Evolutionary conservation across 345 rosid genomes (phyloP), one percentile per base, ranked within the genome.

Genomic region (Arabidopsis arenosa): DNA sequence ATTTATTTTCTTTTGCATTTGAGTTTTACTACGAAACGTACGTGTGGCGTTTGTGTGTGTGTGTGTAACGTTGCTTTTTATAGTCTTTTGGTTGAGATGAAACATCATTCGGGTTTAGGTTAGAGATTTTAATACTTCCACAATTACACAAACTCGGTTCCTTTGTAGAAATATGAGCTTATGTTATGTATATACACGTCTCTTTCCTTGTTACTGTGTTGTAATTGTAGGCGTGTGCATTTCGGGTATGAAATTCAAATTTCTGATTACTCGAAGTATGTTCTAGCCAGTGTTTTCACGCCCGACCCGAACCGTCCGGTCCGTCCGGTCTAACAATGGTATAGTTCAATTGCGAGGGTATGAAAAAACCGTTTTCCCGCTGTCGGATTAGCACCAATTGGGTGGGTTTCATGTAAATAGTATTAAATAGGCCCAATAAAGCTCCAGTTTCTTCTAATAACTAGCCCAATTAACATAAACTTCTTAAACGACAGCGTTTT

Each of bases 71-170:
- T 61, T 76, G 64, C 18, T 66, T 57, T 18, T 68, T 68, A 62
- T 60, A 62, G 75, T 76, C 51, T 53, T 76, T 21, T 76, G 71
- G 71, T 76, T 76, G 80, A 70, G 75, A 63, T 76, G 52, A 55
- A 55, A 76, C 80, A 55, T 62, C n/a, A 54, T 70, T 69, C 56
- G 40, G 44, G 75, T 63, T 62, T 64, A 70, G 76, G 76, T 68
- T 55, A 33, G 59, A 69, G 65, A 62, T 76, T 26, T 64, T 17
- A 30, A 7, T 13, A 10, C 58, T 53, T 59, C 23, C 51, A n/a
- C 39, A 0, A 11, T 55, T 55, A 48, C 66, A 45, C 66, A 55
- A 64, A 63, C 35, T 63, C 44, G 14, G 65, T 62, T 60, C 49
- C 49, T 52, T 33, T 76, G 75, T 45, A 44, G 35, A 44, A 36